Evolutionary conservation across 129 eudicot genomes (phyloP).

Genomic region (Tagetes erecta): DNA sequence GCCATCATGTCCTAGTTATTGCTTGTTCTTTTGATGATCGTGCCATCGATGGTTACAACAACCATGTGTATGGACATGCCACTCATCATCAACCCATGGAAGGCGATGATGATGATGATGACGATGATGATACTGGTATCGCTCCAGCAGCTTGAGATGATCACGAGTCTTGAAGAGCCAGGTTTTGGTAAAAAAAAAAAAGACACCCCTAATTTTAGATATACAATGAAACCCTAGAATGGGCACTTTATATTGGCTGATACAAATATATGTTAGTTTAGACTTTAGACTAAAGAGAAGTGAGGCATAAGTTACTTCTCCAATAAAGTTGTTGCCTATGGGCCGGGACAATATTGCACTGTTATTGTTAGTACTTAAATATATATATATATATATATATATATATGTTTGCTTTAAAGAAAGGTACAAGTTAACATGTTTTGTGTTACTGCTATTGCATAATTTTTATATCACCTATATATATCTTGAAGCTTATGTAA

Average conservation of each 20-base stretch:
- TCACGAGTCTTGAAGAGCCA: conserved; percentile 16
- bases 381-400: neutral
- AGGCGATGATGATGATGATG: conserved; percentile 35
- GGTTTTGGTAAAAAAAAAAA: conserved; percentile 7
- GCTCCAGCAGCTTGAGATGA: conserved; percentile 36
- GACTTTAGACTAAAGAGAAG: conserved; percentile 13
- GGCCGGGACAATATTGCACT: neutral
- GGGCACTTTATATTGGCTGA: conserved; percentile 18
- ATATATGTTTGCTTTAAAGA: conserved; percentile 4
- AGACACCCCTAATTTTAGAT: conserved; percentile 25
- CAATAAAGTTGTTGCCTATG: conserved; percentile 29
- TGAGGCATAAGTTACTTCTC: conserved; percentile 9
- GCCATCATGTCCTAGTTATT: neutral
- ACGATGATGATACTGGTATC: conserved; percentile 36
- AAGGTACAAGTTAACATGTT: conserved; percentile 14
- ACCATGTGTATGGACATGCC: neutral
- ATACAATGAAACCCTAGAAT: conserved; percentile 30
- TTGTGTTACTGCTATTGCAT: neutral
- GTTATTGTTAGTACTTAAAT: neutral
- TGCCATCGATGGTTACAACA: conserved; percentile 14
- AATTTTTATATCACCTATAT: neutral
- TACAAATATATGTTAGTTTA: conserved; percentile 10
- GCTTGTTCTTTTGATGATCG: neutral
- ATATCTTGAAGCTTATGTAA: neutral
- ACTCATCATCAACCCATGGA: conserved; percentile 23